Conservation (phyloP, 129 eudicot genomes). For the Artemisia tridentata region DNA sequence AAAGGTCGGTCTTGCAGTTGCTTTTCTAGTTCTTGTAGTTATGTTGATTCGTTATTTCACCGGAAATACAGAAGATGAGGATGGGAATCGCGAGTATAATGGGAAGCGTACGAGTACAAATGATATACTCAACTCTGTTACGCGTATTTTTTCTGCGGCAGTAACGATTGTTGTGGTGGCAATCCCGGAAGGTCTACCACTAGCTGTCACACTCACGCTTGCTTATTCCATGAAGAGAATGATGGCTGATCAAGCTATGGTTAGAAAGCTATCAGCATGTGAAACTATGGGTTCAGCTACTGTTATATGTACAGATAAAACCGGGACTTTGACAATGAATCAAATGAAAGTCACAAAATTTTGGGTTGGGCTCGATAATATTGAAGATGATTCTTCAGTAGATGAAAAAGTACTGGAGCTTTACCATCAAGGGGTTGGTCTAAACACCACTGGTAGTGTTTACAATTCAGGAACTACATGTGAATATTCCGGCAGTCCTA, state of each 20-base stretch:
- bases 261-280: slow-evolving; percentile 51
- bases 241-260: slow-evolving; percentile 58
- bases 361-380: slow-evolving; percentile 45
- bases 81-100: slow-evolving; percentile 3
- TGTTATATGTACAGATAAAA: slow-evolving; percentile 22
- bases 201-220: slow-evolving; percentile 35
- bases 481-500: slow-evolving; percentile 61
- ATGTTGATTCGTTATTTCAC: slow-evolving; percentile 16
- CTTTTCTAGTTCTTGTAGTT: slow-evolving; percentile 23
- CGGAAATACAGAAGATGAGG: slow-evolving; percentile 10
- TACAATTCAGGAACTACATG: slow-evolving; percentile 31
- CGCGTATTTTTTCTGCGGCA: slow-evolving; percentile 22
- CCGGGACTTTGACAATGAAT: slow-evolving; percentile 59
- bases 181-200: slow-evolving; percentile 63
- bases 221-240: slow-evolving; percentile 25
- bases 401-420: slow-evolving; percentile 28
- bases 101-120: slow-evolving; percentile 26
- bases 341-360: slow-evolving; percentile 64
- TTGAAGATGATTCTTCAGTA: neutral
- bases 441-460: slow-evolving; percentile 59
- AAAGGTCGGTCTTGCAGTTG: slow-evolving; percentile 52
- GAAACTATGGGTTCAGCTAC: slow-evolving; percentile 61
- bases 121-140: slow-evolving; percentile 37
- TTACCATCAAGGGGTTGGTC: slow-evolving; percentile 55
- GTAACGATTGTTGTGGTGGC: slow-evolving; percentile 50